Evolutionary conservation across 1,284 basidiomycete species (phyloP).

Genomic region (Ganoderma resinaceum): DNA sequence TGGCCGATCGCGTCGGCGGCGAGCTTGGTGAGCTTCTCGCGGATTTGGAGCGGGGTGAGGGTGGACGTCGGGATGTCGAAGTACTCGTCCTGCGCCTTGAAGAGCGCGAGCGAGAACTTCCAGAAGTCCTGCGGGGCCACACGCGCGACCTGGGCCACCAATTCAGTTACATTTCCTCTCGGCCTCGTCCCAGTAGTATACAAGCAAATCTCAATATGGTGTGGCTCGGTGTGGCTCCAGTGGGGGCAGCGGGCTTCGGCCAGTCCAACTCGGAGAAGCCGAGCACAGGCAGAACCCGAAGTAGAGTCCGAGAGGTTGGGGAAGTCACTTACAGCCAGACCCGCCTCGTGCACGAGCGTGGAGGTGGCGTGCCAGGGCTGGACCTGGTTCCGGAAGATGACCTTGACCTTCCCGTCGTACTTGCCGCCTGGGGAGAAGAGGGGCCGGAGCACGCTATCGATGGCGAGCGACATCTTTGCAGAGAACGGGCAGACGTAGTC

Average conservation of each 20-base stretch:
- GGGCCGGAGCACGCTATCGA: slow-evolving; percentile 68
- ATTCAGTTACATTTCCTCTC: slow-evolving; percentile 1
- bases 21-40: slow-evolving; percentile 74
- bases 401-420: slow-evolving; percentile 81
- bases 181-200: not conserved
- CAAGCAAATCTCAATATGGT: not conserved
- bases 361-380: slow-evolving; percentile 86
- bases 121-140: slow-evolving; percentile 82
- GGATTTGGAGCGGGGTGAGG: slow-evolving; percentile 76
- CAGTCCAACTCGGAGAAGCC: not conserved
- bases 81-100: slow-evolving; percentile 78
- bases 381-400: slow-evolving; percentile 83
- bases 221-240: not conserved
- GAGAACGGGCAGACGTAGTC: slow-evolving; percentile 92
- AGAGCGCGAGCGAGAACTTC: slow-evolving; percentile 78
- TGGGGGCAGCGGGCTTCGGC: not conserved
- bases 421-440: slow-evolving; percentile 65
- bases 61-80: slow-evolving; percentile 81
- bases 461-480: slow-evolving; percentile 65
- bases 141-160: slow-evolving; percentile 56
- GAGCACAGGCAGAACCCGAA: not conserved
- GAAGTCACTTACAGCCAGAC: slow-evolving; percentile 67
- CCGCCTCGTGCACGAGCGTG: slow-evolving; percentile 83
- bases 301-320: not conserved
- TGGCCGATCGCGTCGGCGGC: slow-evolving; percentile 58